Percentiles rank a stretch among this genome's conserved stretches.
Evolutionary conservation across 352 stramenopile species (phyloP).

Genomic region (Phytophthora meadii): DNA sequence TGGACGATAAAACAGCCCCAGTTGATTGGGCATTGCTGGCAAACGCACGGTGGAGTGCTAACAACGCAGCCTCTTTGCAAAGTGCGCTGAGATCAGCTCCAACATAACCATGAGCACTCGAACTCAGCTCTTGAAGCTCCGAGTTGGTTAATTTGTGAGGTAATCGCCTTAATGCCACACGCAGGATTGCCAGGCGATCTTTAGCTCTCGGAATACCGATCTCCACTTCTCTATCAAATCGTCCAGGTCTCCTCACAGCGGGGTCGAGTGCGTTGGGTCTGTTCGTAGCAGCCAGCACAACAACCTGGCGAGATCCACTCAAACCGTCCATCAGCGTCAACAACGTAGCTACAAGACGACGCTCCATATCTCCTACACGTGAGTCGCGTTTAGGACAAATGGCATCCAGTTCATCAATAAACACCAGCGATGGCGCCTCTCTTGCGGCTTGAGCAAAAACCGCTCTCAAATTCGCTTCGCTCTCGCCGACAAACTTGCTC

Average conservation of each 20-base stretch:
- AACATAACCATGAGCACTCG: conserved; percentile 96
- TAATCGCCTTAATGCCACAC: conserved; percentile 91
- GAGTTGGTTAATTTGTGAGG: conserved; percentile 79
- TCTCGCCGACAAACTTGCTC: conserved; percentile 95
- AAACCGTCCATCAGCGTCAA: conserved; percentile 92
- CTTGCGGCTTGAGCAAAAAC: conserved; percentile 64
- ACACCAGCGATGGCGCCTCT: conserved; percentile 69
- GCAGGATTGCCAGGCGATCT: conserved; percentile 94
- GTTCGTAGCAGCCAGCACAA: conserved; percentile 85
- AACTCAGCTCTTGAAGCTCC: conserved; percentile 92
- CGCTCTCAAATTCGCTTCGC: conserved; percentile 79
- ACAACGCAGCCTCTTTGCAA: conserved; percentile 78
- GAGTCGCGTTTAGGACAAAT: conserved; percentile 89
- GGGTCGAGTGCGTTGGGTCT: conserved; percentile 92
- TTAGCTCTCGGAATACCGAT: conserved; percentile 95
- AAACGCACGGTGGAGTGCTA: conserved; percentile 67
- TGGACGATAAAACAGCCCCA: conserved; percentile 20
- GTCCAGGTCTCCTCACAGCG: conserved; percentile 93
- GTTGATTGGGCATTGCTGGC: conserved; percentile 20
- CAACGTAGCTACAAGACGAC: conserved; percentile 88
- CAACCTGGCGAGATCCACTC: conserved; percentile 60
- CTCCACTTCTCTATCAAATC: conserved; percentile 97
- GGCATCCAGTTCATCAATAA: conserved; percentile 93
- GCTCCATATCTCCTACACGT: conserved; percentile 81
- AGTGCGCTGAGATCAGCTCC: conserved; percentile 82